Percentiles rank a stretch among this genome's conserved stretches.
phyloP scores from a whole-genome alignment of 2,329 filamentous ascomycete species.

The Dendryphion nanum region DNA sequence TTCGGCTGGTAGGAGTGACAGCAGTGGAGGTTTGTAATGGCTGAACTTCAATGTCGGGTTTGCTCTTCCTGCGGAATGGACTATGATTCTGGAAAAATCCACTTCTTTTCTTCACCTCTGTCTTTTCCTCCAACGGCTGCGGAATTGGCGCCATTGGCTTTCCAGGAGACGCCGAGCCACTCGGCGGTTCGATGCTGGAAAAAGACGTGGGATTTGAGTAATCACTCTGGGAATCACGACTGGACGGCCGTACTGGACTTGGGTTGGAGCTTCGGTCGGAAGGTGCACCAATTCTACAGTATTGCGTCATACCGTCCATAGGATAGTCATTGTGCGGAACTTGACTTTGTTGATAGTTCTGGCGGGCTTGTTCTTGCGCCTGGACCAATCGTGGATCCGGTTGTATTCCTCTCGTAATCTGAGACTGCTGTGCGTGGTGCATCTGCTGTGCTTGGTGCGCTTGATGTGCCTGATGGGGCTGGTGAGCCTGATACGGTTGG shows the following conservation, averaged over 20 bases:
- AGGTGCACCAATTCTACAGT: constrained; percentile 74
- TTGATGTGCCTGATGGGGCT: background rate
- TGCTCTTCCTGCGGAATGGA: constrained; percentile 90
- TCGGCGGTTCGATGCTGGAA: constrained; percentile 78
- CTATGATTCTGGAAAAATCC: constrained; percentile 92
- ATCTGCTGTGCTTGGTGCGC: constrained; percentile 7
- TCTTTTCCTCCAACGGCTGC: constrained; percentile 20
- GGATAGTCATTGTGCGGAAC: constrained; percentile 93
- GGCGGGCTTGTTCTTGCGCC: constrained; percentile 37
- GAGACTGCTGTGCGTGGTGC: constrained; percentile 4
- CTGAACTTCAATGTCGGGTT: constrained; percentile 65
- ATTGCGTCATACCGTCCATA: constrained; percentile 95
- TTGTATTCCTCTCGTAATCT: constrained; percentile 21
- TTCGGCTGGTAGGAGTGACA: constrained; percentile 44
- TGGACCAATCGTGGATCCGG: constrained; percentile 37
- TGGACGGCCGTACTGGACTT: constrained; percentile 72
- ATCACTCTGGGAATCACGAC: constrained; percentile 86
- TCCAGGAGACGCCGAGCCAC: constrained; percentile 69
- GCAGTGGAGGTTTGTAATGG: constrained; percentile 39
- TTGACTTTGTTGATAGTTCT: constrained; percentile 50
- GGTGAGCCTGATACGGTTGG: background rate
- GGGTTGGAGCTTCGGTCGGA: constrained; percentile 69
- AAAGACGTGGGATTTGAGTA: constrained; percentile 86
- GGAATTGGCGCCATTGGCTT: constrained; percentile 53
- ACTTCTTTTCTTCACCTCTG: constrained; percentile 66